Evolutionary conservation across 371 early-diverging fungal species (phyloP).

Genomic region (Coemansia sp.): DNA sequence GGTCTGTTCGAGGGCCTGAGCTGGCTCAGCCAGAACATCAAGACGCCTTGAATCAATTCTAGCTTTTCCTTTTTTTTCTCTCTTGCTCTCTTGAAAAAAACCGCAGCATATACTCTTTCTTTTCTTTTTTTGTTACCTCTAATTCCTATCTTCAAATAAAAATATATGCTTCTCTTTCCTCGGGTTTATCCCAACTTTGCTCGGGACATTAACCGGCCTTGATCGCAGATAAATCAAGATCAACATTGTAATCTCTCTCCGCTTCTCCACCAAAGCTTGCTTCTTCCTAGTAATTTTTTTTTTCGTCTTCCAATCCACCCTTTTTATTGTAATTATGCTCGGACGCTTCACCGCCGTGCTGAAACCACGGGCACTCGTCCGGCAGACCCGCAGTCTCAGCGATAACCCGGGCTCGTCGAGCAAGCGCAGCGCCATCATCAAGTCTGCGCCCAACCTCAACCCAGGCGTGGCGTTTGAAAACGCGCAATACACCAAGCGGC

Average conservation of each 20-base stretch:
- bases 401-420: background rate
- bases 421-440: too few species aligned
- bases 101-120: background rate
- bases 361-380: too few species aligned
- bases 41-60: conserved; percentile 51
- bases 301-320: background rate
- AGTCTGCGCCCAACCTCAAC: too few species aligned
- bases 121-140: background rate
- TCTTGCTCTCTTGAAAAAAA: background rate
- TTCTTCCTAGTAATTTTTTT: background rate
- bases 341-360: too few species aligned
- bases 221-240: too few species aligned
- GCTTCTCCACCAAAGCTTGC: background rate
- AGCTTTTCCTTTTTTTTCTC: background rate
- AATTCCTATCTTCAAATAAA: too few species aligned
- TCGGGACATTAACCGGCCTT: too few species aligned
- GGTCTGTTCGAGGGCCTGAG: conserved; percentile 79
- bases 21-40: conserved; percentile 87
- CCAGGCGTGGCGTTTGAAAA: conserved; percentile 15
- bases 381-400: too few species aligned
- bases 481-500: conserved; percentile 12
- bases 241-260: background rate
- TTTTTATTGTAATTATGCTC: background rate
- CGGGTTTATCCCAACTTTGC: too few species aligned
- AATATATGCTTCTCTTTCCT: too few species aligned